phyloP scores from a whole-genome alignment of 768 basidiomycete species.

The Sutorius australiensis region DNA sequence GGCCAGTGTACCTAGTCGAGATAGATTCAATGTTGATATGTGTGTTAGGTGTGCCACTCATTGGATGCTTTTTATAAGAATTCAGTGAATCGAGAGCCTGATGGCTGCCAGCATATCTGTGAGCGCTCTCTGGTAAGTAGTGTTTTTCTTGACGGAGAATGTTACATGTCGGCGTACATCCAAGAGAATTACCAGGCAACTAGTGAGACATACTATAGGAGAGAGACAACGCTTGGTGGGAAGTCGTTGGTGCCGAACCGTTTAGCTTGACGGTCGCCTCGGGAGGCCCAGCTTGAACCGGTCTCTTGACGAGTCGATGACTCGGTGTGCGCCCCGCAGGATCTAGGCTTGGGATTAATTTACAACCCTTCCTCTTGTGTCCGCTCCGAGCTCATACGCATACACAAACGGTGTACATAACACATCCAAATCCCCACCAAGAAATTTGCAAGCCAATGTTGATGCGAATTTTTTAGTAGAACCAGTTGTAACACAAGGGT shows the following conservation, averaged over 20 bases:
- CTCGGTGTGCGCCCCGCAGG: too few species aligned
- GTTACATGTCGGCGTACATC: too few species aligned
- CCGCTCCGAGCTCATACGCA: neutral
- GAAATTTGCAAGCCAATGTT: constrained; percentile 7
- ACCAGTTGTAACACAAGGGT: neutral
- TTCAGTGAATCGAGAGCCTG: neutral
- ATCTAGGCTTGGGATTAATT: neutral
- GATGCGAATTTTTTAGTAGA: neutral
- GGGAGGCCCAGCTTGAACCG: neutral
- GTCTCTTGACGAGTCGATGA: neutral
- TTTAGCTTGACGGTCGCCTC: neutral
- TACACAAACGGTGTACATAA: neutral
- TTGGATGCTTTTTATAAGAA: neutral
- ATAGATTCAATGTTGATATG: too few species aligned
- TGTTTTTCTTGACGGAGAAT: too few species aligned
- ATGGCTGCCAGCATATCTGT: neutral
- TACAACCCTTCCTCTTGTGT: neutral
- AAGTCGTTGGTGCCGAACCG: neutral
- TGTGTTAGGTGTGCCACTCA: neutral
- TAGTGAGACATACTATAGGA: neutral
- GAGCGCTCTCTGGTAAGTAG: neutral
- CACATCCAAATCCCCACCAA: neutral
- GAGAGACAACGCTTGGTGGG: neutral
- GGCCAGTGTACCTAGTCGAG: too few species aligned
- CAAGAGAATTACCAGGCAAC: too few species aligned